Percentiles rank a stretch among this genome's conserved stretches.
Conservation (phyloP, 2,329 filamentous ascomycete species). For the Thelonectria discophora region DNA sequence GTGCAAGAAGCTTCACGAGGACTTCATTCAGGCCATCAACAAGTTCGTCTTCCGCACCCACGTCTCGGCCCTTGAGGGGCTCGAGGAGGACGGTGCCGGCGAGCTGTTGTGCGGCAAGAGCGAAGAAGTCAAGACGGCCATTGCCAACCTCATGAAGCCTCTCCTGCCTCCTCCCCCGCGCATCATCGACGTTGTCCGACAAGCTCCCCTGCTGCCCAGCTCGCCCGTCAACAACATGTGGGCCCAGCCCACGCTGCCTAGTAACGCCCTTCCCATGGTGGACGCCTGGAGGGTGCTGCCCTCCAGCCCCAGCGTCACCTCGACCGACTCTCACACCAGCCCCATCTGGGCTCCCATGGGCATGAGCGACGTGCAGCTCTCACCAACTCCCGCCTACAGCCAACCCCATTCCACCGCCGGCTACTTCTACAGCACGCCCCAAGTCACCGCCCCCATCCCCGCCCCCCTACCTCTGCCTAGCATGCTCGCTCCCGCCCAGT, state of each 20-base stretch:
- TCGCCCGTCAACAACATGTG: constrained; percentile 82
- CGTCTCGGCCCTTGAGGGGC: constrained; percentile 87
- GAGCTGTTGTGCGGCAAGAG: constrained; percentile 91
- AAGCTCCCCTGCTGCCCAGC: constrained; percentile 85
- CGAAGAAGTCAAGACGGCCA: constrained; percentile 89
- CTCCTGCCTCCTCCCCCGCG: constrained; percentile 87
- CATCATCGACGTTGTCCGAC: constrained; percentile 88
- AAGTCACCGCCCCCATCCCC: constrained; percentile 77
- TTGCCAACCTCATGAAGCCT: constrained; percentile 86
- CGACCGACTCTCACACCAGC: constrained; percentile 73
- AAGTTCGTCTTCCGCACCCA: constrained; percentile 94
- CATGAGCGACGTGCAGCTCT: constrained; percentile 78
- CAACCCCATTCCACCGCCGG: constrained; percentile 75
- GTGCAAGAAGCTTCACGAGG: constrained; percentile 95
- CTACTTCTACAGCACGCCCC: constrained; percentile 82
- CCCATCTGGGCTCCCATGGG: constrained; percentile 83
- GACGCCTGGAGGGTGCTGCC: constrained; percentile 92
- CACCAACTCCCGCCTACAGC: constrained; percentile 82
- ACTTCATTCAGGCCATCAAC: constrained; percentile 96
- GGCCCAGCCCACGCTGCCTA: constrained; percentile 74
- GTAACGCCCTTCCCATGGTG: constrained; percentile 68
- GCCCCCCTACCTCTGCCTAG: constrained; percentile 80
- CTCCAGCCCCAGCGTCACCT: constrained; percentile 83
- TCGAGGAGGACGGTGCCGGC: constrained; percentile 95
- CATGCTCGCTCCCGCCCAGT: constrained; percentile 80